phyloP scores from a whole-genome alignment of 2,329 filamentous ascomycete species.

The Septoria petroselini region DNA sequence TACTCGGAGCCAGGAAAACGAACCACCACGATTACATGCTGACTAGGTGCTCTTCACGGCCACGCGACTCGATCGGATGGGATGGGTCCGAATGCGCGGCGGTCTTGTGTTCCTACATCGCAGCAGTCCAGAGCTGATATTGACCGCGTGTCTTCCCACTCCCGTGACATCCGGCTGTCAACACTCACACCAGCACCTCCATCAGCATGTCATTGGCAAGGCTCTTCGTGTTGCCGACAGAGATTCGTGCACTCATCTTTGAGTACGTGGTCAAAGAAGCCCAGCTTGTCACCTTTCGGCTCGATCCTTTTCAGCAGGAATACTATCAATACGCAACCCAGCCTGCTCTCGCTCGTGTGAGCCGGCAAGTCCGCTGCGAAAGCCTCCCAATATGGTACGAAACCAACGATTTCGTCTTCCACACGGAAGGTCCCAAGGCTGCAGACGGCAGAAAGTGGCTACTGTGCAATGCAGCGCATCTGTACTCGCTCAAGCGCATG shows the following conservation, averaged over 20 bases:
- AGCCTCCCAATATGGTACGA: slow-evolving; percentile 33
- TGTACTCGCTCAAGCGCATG: slow-evolving; percentile 25
- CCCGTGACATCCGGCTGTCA: neutral
- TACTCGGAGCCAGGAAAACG: too few species aligned
- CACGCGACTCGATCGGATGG: too few species aligned
- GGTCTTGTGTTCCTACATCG: too few species aligned
- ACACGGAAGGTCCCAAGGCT: slow-evolving; percentile 33
- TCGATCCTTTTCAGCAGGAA: slow-evolving; percentile 33
- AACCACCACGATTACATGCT: too few species aligned
- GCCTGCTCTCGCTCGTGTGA: slow-evolving; percentile 32
- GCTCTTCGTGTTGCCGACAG: slow-evolving; percentile 29
- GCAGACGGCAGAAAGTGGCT: slow-evolving; percentile 32
- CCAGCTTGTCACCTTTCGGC: slow-evolving; percentile 33
- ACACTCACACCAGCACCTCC: neutral
- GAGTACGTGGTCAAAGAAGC: slow-evolving; percentile 28
- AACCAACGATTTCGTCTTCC: slow-evolving; percentile 33
- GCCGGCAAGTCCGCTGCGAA: slow-evolving; percentile 31
- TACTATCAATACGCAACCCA: slow-evolving; percentile 30
- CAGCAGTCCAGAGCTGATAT: too few species aligned
- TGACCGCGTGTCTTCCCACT: too few species aligned
- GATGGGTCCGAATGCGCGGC: too few species aligned
- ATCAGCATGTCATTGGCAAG: slow-evolving; percentile 17
- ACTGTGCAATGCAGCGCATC: slow-evolving; percentile 21
- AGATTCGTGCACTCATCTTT: slow-evolving; percentile 31
- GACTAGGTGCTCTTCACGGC: too few species aligned